These are phyloP conservation scores for Aspergillus ostianus DNA, from an alignment of 495 filamentous ascomycete species.

Conservation along the genomic window DNA sequence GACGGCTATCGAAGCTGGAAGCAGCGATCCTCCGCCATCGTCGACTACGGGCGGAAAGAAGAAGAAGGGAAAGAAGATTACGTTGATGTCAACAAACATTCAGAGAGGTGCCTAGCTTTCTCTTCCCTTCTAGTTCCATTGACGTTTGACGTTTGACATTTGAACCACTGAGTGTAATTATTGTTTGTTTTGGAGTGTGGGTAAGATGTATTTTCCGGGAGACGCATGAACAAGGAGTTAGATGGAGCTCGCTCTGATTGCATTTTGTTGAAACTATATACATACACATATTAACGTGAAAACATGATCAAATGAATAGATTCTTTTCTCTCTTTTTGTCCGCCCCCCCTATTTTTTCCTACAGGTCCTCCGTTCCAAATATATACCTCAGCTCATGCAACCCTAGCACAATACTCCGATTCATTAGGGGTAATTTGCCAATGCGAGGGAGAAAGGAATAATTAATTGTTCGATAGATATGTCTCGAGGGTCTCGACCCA, in stretches of 20 bases:
- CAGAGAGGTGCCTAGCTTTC: constrained; percentile 55
- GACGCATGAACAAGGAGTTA: constrained; percentile 6
- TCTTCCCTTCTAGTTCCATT: constrained; percentile 1
- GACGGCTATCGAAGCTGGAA: constrained; percentile 26
- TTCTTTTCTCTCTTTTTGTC: neutral
- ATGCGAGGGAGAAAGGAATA: neutral
- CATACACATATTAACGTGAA: constrained; percentile 1
- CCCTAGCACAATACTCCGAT: no score
- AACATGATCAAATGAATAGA: neutral
- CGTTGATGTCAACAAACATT: constrained; percentile 84
- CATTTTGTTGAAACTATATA: constrained; percentile 1
- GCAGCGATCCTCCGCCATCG: constrained; percentile 19
- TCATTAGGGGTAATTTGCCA: neutral
- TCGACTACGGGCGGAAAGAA: constrained; percentile 55
- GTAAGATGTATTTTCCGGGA: neutral
- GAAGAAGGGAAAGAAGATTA: constrained; percentile 94
- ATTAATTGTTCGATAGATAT: no score
- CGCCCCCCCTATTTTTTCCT: no score
- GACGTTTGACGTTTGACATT: no score
- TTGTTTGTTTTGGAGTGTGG: constrained; percentile 3
- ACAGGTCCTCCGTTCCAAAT: no score
- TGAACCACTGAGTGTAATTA: constrained; percentile 1
- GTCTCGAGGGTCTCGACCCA: neutral
- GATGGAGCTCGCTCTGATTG: neutral
- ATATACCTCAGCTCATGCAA: no score